Base-by-base conservation (phyloP, 768 basidiomycete genomes). In the Amanita rubescens region DNA sequence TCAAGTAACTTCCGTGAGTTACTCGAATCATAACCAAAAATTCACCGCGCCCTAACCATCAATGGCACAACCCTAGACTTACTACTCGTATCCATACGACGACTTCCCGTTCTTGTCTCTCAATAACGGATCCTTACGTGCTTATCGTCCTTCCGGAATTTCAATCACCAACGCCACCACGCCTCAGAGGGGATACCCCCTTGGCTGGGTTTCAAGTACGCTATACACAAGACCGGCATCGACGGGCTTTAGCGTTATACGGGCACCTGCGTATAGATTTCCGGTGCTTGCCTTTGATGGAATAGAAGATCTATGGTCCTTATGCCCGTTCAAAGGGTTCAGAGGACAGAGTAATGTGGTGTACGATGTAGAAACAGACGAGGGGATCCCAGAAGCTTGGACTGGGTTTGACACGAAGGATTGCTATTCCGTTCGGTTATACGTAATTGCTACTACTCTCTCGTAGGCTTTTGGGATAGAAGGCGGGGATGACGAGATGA, bases 71-170 rank as follows among this genome's bases (percentile, higher is more conserved):
- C n/a, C n/a, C n/a, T 44, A 79, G 77, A 79, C 79, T 2, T 76
- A 65, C 41, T 70, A 71, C 20, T 76, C 78, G 12, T 80, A 65
- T 61, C 78, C 76, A 12, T 77, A 74, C 66, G 69, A 78, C 62
- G 71, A 76, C 42, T 78, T 70, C 58, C 75, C 78, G 0, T 45
- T 61, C 12, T 55, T 80, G 11, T 64, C 67, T 25, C 68, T 81
- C 49, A 48, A 65, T 7, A 56, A 72, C 38, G 67, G 70, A 30
- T 66, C 65, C 7, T 59, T 81, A 15, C 66, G 68, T 22, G 75
- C 75, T 1, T 69, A 69, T 51, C 57, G 55, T n/a, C 19, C 61
- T 25, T 61, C 58, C 2, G 71, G 71, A 15, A 57, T 63, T 17
- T 73, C 69, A 69, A 59, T 60, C 43, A 71, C 71, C 5, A 76